Evolutionary conservation across 805 yeast species (phyloP), one percentile per base, ranked within the genome.

Genomic region (Candida chilensis): DNA sequence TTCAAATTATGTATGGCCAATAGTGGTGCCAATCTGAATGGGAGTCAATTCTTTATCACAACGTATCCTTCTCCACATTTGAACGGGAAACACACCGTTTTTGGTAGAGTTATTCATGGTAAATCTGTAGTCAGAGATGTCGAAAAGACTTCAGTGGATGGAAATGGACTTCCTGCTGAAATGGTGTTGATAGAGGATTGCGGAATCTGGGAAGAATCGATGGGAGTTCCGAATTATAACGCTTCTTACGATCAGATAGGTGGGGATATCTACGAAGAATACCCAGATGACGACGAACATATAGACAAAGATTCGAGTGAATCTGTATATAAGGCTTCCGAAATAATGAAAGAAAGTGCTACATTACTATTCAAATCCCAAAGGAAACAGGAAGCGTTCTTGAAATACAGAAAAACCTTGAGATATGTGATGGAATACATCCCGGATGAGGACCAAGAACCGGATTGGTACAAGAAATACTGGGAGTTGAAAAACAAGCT

Each of bases 231-330:
- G 0, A 61, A 78, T 2, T 70, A 44, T 41, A 75, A 76, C 41
- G 83, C 87, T 0, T 68, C 80, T 28, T 72, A 73, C 40, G 71
- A 70, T 35, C 44, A 55, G 0, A 58, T 75, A 5, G 86, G 80
- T 1, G 85, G 84, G 5, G 94, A 83, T 42, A 48, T 71, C 0
- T 83, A 66, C 42, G 92, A 82, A 51, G 92, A 82, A 48, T 73
- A 64, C 40, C 94, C 92, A 0, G 87, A 76, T 36, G 94, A 83
- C 48, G 85, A 81, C 40, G 57, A 46, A 3, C 50, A 64, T 34
- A 71, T 78, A 29, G 76, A 71, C 33, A 68, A 69, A 27, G 77
- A 80, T 13, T 71, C 78, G 30, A 60, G 75, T 5, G 64, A 58
- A 30, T 57, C 60, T 15, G 76, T 79, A 0, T 71, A 47, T 33